phyloP scores from a whole-genome alignment of 306 rosid species.

The Quercus robur region DNA sequence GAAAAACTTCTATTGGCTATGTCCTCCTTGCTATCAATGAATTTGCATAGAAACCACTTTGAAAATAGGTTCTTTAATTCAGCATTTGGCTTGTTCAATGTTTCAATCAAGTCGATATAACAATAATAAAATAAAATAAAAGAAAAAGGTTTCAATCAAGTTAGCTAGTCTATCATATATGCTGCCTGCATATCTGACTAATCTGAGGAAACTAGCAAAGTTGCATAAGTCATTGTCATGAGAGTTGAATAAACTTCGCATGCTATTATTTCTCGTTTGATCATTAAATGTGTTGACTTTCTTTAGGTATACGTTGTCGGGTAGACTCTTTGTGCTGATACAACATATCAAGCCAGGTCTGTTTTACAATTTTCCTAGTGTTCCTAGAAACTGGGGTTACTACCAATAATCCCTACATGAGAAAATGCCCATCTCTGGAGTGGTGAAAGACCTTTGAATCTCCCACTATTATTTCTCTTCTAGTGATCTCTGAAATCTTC shows the following conservation, averaged over 20 bases:
- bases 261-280: neutral
- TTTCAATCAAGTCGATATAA: no score
- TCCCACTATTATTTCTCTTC: slow-evolving; percentile 49
- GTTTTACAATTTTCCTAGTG: neutral
- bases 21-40: no score
- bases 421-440: slow-evolving; percentile 48
- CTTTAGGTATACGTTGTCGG: neutral
- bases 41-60: no score
- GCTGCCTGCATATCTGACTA: no score
- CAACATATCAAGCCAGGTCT: neutral
- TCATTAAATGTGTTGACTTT: neutral
- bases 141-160: no score
- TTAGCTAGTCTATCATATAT: no score
- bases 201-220: no score
- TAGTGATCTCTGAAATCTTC: slow-evolving; percentile 39
- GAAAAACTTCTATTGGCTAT: no score
- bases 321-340: neutral
- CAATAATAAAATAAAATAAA: no score
- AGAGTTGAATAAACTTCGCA: neutral
- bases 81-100: no score
- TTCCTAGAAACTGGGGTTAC: slow-evolving; percentile 18
- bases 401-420: slow-evolving; percentile 61
- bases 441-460: slow-evolving; percentile 59
- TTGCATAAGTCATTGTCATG: neutral
- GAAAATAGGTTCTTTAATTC: no score